A percentile compares a stretch with the other conserved stretches of the same genome.
Evolutionary conservation across 768 basidiomycete species (phyloP).

Genomic region (Coprinopsis sp.): DNA sequence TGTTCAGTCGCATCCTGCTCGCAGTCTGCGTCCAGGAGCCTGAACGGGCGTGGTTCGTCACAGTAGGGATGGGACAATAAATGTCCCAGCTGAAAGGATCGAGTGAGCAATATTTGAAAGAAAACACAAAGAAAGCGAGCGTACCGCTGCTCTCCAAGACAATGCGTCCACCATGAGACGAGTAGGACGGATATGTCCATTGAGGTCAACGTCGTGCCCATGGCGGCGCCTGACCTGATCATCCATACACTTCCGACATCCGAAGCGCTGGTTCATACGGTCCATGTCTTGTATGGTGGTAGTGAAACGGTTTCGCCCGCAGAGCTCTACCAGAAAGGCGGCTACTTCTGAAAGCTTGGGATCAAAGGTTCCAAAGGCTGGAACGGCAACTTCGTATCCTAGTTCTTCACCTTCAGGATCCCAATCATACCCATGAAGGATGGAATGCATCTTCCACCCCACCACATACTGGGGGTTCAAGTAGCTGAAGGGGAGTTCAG

Average conservation of each 20-base stretch:
- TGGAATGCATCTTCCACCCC: constrained; percentile 2
- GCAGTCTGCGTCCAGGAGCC: too few relatives aligned
- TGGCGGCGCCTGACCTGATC: neutral
- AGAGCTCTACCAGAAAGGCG: neutral
- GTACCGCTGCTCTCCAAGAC: neutral
- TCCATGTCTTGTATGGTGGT: neutral
- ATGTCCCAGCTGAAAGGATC: too few relatives aligned
- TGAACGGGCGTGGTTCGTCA: too few relatives aligned
- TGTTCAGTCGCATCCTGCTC: too few relatives aligned
- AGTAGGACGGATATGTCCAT: neutral
- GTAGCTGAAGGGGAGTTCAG: neutral
- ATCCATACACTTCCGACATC: neutral
- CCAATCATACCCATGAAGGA: neutral
- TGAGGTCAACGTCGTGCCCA: neutral
- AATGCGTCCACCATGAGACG: neutral
- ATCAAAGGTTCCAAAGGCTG: neutral
- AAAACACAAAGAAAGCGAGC: too few relatives aligned
- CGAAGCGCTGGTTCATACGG: neutral
- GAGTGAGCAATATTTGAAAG: too few relatives aligned
- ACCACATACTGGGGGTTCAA: neutral
- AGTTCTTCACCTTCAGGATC: neutral
- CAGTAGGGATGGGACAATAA: too few relatives aligned
- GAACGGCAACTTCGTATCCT: neutral
- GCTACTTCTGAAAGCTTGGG: neutral
- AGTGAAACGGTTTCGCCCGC: neutral